Conservation (phyloP, 1,139 yeast species). For the Lodderomyces beijingensis region DNA sequence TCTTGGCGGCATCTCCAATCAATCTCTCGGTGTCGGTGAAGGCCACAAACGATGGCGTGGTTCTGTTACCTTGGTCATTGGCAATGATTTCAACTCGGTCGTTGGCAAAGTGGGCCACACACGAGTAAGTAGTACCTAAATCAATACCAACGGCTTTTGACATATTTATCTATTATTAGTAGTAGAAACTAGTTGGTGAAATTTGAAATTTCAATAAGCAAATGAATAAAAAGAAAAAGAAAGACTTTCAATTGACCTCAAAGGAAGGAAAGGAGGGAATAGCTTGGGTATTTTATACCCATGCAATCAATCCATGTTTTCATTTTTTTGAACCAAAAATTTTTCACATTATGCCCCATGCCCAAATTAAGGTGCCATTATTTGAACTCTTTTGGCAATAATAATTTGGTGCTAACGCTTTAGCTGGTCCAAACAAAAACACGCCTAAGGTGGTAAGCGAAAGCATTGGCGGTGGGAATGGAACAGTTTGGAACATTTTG, state of each 20-base stretch:
- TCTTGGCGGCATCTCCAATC: conserved; percentile 99
- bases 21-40: conserved; percentile 96
- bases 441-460: conserved; percentile 4
- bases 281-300: conserved; percentile 2
- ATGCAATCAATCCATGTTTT: conserved; percentile 1
- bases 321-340: background rate
- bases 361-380: no score
- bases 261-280: background rate
- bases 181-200: conserved; percentile 1
- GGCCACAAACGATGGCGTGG: conserved; percentile 96
- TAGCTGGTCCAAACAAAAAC: conserved; percentile 4
- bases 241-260: background rate
- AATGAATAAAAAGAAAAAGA: conserved; percentile 5
- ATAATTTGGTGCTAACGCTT: background rate
- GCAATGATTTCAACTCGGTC: conserved; percentile 66
- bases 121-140: conserved; percentile 81
- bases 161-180: conserved; percentile 28
- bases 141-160: conserved; percentile 77
- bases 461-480: no score
- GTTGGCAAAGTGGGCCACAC: conserved; percentile 78
- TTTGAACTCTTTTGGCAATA: no score
- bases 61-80: conserved; percentile 58
- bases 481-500: conserved; percentile 7
- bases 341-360: no score
- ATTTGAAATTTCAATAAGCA: conserved; percentile 3